These are phyloP conservation scores for Aspergillus ruber DNA, from an alignment of 2,329 filamentous ascomycete genomes.

Conservation along the genomic window DNA sequence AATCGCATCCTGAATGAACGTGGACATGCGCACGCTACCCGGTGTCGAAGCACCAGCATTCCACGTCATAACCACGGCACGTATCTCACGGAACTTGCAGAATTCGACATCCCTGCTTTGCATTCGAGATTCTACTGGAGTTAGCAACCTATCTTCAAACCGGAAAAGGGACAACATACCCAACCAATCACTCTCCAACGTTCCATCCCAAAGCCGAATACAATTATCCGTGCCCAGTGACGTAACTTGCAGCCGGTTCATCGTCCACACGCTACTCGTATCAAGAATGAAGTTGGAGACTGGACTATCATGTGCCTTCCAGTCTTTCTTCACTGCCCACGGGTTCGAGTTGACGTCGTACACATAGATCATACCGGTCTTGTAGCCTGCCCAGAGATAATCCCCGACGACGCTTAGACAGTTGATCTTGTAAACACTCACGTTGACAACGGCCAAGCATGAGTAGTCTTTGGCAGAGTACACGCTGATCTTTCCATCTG, in stretches of 20 bases:
- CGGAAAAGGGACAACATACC: conserved; percentile 37
- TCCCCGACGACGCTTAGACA: conserved; percentile 72
- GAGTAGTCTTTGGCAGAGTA: conserved; percentile 72
- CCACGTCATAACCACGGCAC: conserved; percentile 82
- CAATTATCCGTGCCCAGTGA: conserved; percentile 83
- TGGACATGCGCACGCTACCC: conserved; percentile 66
- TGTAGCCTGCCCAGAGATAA: conserved; percentile 88
- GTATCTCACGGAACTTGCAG: conserved; percentile 77
- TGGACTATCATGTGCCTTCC: conserved; percentile 81
- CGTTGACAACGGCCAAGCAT: conserved; percentile 72
- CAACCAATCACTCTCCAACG: conserved; percentile 91
- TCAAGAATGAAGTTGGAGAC: conserved; percentile 74
- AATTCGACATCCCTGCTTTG: conserved; percentile 74
- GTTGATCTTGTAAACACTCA: conserved; percentile 95
- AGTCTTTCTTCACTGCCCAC: conserved; percentile 90
- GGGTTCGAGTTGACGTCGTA: conserved; percentile 79
- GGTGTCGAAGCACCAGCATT: conserved; percentile 97
- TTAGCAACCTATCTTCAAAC: conserved; percentile 13
- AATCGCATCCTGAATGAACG: conserved; percentile 76
- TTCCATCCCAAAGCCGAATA: conserved; percentile 82
- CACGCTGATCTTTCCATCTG: conserved; percentile 90
- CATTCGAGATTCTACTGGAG: conserved; percentile 65
- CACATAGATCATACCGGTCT: conserved; percentile 86
- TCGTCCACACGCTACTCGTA: conserved; percentile 72
- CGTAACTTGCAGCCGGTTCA: conserved; percentile 76